A percentile compares a stretch with the other conserved stretches of the same genome.
Conservation (phyloP, 2,329 filamentous ascomycete genomes). For the Pseudofabraea citricarpa region DNA sequence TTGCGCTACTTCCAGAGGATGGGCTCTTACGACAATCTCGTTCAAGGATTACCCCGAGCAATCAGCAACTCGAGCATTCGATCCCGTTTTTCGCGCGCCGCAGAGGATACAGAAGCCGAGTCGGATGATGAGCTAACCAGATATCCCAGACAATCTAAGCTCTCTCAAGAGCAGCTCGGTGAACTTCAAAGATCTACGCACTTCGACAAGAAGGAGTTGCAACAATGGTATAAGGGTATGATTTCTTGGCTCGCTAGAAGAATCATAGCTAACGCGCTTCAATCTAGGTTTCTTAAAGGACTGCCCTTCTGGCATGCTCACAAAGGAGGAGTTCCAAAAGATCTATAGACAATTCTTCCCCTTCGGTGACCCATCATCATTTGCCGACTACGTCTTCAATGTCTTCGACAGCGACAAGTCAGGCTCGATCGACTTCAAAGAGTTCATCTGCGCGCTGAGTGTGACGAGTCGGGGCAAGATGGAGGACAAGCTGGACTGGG, state of each 20-base stretch:
- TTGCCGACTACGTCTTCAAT: conserved; percentile 98
- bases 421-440: conserved; percentile 97
- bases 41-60: too few species aligned
- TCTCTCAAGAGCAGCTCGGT: conserved; percentile 90
- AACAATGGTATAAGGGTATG: conserved; percentile 99
- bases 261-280: conserved; percentile 6
- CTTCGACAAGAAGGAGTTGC: conserved; percentile 99
- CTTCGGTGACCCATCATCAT: conserved; percentile 93
- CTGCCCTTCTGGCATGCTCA: conserved; percentile 93
- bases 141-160: conserved; percentile 81
- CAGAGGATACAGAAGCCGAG: too few species aligned
- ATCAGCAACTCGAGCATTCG: too few species aligned
- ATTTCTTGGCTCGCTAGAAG: conserved; percentile 7
- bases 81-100: too few species aligned
- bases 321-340: conserved; percentile 98
- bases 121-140: too few species aligned
- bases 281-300: conserved; percentile 88
- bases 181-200: conserved; percentile 96
- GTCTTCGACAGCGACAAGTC: conserved; percentile 98
- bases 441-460: conserved; percentile 97
- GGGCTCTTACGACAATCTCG: too few species aligned
- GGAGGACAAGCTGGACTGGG: conserved; percentile 99
- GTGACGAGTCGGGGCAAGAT: conserved; percentile 97
- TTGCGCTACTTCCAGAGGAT: too few species aligned
- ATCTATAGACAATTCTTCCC: conserved; percentile 99